phyloP scores from a whole-genome alignment of 345 rosid species.

The Heritiera fomes region DNA sequence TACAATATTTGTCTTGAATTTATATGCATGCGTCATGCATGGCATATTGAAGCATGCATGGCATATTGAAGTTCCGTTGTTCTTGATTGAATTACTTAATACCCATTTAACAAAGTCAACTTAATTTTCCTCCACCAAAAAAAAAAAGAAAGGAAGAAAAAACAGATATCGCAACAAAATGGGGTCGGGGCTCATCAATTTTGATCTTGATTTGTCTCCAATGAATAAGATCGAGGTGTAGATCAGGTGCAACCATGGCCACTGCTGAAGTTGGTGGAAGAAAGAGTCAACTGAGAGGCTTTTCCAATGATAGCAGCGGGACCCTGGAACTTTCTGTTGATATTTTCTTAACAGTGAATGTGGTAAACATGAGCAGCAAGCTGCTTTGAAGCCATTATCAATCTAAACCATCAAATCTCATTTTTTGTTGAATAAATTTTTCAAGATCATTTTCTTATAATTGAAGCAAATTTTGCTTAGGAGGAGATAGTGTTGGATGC shows the following conservation, averaged over 20 bases:
- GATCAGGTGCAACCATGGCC: conserved; percentile 10
- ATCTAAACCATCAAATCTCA: conserved; percentile 31
- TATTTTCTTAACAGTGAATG: conserved; percentile 29
- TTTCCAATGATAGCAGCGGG: conserved; percentile 20
- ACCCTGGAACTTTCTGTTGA: conserved; percentile 23
- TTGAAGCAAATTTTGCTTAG: conserved; percentile 25
- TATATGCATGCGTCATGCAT: background rate
- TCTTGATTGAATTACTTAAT: background rate
- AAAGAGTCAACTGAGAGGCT: conserved; percentile 24
- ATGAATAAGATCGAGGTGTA: background rate
- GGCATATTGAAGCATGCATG: background rate
- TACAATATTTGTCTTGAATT: conserved; percentile 1
- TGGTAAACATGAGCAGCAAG: conserved; percentile 9
- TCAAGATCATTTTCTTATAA: conserved; percentile 30
- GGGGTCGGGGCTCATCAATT: background rate
- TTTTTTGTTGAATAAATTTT: background rate
- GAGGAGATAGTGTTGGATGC: background rate
- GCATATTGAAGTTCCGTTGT: background rate
- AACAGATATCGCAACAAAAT: background rate
- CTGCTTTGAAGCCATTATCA: conserved; percentile 22
- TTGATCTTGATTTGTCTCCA: conserved; percentile 1
- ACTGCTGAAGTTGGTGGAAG: background rate
- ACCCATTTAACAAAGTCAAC: background rate
- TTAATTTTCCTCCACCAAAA: background rate
- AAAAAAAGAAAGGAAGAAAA: background rate